Evolutionary conservation across 805 yeast species (phyloP), one percentile per base, ranked within the genome.

Genomic region (Sugiyamaella americana): DNA sequence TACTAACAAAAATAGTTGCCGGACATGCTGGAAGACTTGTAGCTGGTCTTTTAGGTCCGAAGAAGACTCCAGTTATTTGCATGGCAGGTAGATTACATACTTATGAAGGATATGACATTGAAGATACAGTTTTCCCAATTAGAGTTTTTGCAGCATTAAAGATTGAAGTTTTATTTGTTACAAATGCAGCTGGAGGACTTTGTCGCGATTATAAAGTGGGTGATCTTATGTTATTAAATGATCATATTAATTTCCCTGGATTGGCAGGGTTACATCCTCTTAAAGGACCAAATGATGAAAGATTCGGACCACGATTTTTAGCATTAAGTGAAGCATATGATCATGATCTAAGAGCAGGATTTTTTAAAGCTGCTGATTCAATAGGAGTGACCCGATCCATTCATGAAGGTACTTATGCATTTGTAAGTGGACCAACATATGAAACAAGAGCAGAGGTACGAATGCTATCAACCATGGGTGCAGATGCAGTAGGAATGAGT

Each of bases 151-250:
- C 78, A 43, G 62, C 69, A 36, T 66, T 89, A 57, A 87, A 83
- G 0, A 79, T 82, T 23, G 64, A 71, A 39, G 70, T 73, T 2
- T 70, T 91, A 37, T 70, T 91, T 20, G 63, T 58, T 10, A 91
- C 98, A n/a, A 91, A 91, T 65, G 98, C 98, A 1, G 95, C 96
- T 1, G 98, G 98, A 40, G 97, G 96, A 1, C 64, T 84, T 40
- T 84, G 87, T 58, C 66, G 76, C 1, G 60, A 58, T 3, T 89
- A 66, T 64, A 72, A 73, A 44, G 85, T 91, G 1, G 96, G 97
- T 26, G 97, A 93, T 59, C 69, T 91, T 53, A 91, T 93, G 98
- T 73, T 93, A 41, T 77, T 91, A 52, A 75, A 75, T 54, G 98
- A 89, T 51, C 98, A 91, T 63, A 75, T 91, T 58, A 88, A 89